Evolutionary conservation across 164 flowering plant species (phyloP).

Genomic region (Chimonanthus salicifolius): DNA sequence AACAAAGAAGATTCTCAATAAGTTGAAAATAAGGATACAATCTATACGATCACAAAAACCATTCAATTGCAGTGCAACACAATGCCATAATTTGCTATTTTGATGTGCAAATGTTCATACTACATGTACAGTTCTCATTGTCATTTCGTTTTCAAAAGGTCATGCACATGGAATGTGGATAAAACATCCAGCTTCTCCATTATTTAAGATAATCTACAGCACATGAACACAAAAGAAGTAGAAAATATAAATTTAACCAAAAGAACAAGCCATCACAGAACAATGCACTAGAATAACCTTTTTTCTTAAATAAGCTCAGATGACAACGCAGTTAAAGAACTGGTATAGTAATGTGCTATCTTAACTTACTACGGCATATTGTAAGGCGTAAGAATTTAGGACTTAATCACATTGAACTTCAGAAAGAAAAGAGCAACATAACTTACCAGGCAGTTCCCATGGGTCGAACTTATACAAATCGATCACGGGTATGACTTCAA

Average conservation of each 20-base stretch:
- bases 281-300: neutral
- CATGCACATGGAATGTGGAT: neutral
- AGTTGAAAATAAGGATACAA: neutral
- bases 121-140: neutral
- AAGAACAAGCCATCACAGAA: neutral
- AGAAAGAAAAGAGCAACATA: neutral
- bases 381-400: neutral
- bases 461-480: conserved; percentile 90
- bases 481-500: conserved; percentile 80
- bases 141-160: neutral
- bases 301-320: neutral
- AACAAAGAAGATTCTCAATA: neutral
- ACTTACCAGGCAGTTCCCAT: conserved; percentile 88
- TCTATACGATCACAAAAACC: neutral
- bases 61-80: neutral
- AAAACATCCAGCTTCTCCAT: neutral
- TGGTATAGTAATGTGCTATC: neutral
- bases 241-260: neutral
- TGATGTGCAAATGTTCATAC: neutral
- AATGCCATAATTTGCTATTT: neutral
- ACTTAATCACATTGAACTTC: neutral
- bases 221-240: too few relatives aligned
- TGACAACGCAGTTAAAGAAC: neutral
- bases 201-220: neutral
- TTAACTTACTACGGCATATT: neutral